Base-by-base conservation (phyloP, 805 yeast genomes). In the Komagataella kurtzmanii region DNA sequence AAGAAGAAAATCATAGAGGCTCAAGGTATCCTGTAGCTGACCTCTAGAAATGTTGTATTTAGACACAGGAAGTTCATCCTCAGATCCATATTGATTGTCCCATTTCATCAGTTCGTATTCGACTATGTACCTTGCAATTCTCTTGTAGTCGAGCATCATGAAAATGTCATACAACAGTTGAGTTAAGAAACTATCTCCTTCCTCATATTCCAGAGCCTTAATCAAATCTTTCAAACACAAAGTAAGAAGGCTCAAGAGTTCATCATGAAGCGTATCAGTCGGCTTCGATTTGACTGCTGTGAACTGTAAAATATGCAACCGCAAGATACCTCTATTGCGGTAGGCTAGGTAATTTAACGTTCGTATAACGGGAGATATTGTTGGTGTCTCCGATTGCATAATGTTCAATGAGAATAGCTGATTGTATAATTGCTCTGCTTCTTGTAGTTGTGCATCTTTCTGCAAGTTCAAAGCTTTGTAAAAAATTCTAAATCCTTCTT, bases 301-400 rank as follows among this genome's bases (percentile, higher is more conserved):
- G 18, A 10, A 50, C 10, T 64, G 56, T 8, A 75, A 56, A 50
- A 64, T 62, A 30, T 73, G 69, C 24, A 85, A 73, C 54, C 80
- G 76, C 36, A 88, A 72, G 58, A 88, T 74, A 0, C 96, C 97
- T 53, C 95, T 69, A 61, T 91, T 93, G 56, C 97, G 75, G 61
- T 81, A 80, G 1, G 85, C 83, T 57, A 93, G 69, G 60, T 86
- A 89, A 50, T 95, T 75, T 40, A 93, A 70, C 8, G 81, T 76
- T 56, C 83, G 81, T 21, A 90, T 76, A 2, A 85, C 79, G 1
- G 95, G 91, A 0, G 91, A 79, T 60, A 61, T 24, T 4, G 75
- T 59, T 17, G 72, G 69, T 3, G 62, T 50, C 50, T 70, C 70
- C 4, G 72, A 65, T 7, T 66, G 71, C 7, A 93, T 65, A 1